Evolutionary conservation across 75 land plant genomes (phyloP), one percentile per base, ranked within the genome.

Genomic region (Adiantum capillusveneris): DNA sequence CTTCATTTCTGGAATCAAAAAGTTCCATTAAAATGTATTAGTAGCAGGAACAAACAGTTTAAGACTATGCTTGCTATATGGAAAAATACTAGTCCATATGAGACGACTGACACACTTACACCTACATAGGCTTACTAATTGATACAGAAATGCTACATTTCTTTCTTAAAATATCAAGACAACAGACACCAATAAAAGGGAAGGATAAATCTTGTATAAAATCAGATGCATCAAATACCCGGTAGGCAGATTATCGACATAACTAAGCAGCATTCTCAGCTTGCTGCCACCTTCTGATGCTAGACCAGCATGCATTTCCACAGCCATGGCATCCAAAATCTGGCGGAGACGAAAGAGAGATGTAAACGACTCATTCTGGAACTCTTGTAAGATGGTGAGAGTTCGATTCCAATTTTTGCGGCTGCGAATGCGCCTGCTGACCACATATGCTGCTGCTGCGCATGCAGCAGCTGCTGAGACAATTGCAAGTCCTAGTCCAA

Each of bases 291-390:
- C 99, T 44, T 94, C 99, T 1, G 90, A 82, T 12, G 91, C 99
- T 44, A 94, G 65, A 0, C 99, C 99, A 9, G 99, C 99, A 54
- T 94, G 96, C 99, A 94, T 94, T 76, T 94, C 99, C 5, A 86
- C 91, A 16, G 83, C 81, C 96, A 94, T 86, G 17, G 96, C 96
- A 36, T 94, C 99, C 13, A 86, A 96, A 12, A 94, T 77, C 66
- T 94, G 85, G 24, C 79, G 69, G 63, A 94, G 55, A 36, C 88
- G 70, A 37, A 59, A 66, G 16, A 82, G 30, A 14, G 92, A 60
- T 3, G 91, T 80, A 12, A 78, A 60, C 49, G 88, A 86, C 3
- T 50, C 82, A 31, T 78, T 81, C 59, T 85, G 83, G 58, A 89
- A 78, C 66, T 86, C 96, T 57, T 64, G 50, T 73, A 89, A 19